Conservation (phyloP, 805 yeast species). For the Yarrowia sp. region DNA sequence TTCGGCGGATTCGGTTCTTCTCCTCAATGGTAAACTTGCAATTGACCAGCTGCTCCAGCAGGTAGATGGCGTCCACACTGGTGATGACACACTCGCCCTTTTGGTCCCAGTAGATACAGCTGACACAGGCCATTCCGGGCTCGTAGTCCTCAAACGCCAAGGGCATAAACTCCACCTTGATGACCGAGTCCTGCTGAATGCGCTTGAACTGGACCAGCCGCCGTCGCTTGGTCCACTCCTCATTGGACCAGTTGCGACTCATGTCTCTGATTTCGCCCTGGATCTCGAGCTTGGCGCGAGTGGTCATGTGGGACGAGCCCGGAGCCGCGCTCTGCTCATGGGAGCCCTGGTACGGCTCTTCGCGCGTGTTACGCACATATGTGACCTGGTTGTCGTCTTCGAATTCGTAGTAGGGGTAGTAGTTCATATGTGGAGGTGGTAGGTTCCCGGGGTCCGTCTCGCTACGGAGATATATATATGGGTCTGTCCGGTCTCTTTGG, state of each 20-base stretch:
- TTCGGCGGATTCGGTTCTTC: conserved; percentile 66
- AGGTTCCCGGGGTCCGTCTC: background rate
- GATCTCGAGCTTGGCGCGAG: conserved; percentile 37
- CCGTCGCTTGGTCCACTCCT: conserved; percentile 46
- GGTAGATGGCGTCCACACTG: conserved; percentile 59
- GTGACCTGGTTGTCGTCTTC: conserved; percentile 25
- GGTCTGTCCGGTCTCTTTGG: background rate
- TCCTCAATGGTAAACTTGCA: conserved; percentile 62
- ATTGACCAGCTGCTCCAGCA: conserved; percentile 56
- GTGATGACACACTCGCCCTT: conserved; percentile 54
- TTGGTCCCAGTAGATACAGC: conserved; percentile 60
- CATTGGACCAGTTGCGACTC: conserved; percentile 48
- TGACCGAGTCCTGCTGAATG: conserved; percentile 39
- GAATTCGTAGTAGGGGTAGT: conserved; percentile 21
- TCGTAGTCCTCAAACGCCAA: conserved; percentile 42
- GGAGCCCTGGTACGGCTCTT: conserved; percentile 24
- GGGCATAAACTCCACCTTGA: conserved; percentile 44
- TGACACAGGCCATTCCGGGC: conserved; percentile 48
- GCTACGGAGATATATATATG: background rate
- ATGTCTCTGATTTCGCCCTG: conserved; percentile 39
- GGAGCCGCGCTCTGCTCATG: background rate
- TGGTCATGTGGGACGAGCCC: background rate
- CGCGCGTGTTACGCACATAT: conserved; percentile 23
- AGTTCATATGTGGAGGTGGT: background rate
- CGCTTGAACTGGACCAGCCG: conserved; percentile 51